phyloP scores from a whole-genome alignment of 192 early-diverging fungal species.

The Paraglomus occultum region DNA sequence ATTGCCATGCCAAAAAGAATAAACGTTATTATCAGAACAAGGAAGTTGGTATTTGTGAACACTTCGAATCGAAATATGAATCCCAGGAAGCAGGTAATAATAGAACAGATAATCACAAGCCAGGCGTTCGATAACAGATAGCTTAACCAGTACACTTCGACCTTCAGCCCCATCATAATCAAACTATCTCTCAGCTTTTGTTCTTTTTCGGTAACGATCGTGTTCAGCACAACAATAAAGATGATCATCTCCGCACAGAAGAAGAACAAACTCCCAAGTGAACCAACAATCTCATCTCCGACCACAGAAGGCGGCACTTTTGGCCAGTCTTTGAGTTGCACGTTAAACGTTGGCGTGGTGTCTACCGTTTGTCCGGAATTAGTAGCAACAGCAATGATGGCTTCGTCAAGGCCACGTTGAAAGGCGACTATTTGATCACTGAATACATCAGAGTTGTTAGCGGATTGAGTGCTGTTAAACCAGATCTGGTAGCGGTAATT shows the following conservation, averaged over 20 bases:
- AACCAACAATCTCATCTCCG: constrained; percentile 60
- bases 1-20: constrained; percentile 75
- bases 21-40: constrained; percentile 56
- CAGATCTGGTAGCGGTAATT: constrained; percentile 75
- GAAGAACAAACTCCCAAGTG: constrained; percentile 54
- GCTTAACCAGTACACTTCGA: constrained; percentile 63
- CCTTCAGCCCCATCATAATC: constrained; percentile 79
- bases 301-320: constrained; percentile 49
- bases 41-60: constrained; percentile 63
- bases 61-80: constrained; percentile 58
- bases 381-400: constrained; percentile 42
- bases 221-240: constrained; percentile 58
- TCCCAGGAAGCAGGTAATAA: constrained; percentile 60
- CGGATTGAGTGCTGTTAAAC: constrained; percentile 61
- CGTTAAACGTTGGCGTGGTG: constrained; percentile 36
- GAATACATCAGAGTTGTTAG: constrained; percentile 63
- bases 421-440: constrained; percentile 58
- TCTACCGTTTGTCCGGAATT: constrained; percentile 20
- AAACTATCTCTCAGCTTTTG: constrained; percentile 65
- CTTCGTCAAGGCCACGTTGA: constrained; percentile 68
- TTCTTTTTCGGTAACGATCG: constrained; percentile 75
- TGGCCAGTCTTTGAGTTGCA: constrained; percentile 72
- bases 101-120: constrained; percentile 53
- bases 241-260: constrained; percentile 59
- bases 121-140: constrained; percentile 59